These are phyloP conservation scores for Yarrowia hollandica DNA, from an alignment of 805 yeast genomes.

Conservation along the genomic window DNA sequence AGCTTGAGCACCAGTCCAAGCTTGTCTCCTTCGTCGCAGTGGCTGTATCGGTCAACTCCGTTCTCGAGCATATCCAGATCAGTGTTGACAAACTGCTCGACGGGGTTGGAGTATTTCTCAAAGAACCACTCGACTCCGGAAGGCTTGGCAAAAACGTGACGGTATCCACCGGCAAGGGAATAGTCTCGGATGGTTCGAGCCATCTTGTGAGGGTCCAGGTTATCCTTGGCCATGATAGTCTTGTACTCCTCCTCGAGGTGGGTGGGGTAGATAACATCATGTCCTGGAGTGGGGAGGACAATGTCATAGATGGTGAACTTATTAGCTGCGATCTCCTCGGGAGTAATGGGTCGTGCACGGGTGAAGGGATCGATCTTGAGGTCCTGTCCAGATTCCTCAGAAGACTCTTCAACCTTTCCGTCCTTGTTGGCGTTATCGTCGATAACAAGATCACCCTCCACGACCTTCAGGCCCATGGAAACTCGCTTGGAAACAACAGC, in stretches of 20 bases:
- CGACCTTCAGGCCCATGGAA: conserved; percentile 66
- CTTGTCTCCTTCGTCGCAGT: conserved; percentile 47
- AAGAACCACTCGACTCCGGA: conserved; percentile 59
- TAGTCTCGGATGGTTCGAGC: conserved; percentile 81
- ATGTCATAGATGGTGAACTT: conserved; percentile 74
- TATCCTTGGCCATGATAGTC: conserved; percentile 72
- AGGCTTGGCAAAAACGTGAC: conserved; percentile 70
- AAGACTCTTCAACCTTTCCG: conserved; percentile 43
- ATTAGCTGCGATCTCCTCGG: conserved; percentile 62
- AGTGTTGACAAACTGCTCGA: conserved; percentile 73
- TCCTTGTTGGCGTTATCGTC: conserved; percentile 42
- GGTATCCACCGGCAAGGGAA: conserved; percentile 86
- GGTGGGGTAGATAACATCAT: conserved; percentile 79
- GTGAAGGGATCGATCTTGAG: conserved; percentile 55
- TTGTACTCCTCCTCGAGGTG: conserved; percentile 52
- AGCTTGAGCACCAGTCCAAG: conserved; percentile 73
- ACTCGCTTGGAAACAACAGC: conserved; percentile 75
- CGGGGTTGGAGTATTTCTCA: conserved; percentile 60
- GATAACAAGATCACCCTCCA: conserved; percentile 79
- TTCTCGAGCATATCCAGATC: conserved; percentile 61
- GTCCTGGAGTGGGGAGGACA: conserved; percentile 96
- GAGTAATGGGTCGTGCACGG: conserved; percentile 73
- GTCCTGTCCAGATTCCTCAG: conserved; percentile 59
- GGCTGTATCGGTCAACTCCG: conserved; percentile 34
- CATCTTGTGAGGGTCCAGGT: conserved; percentile 83